Evolutionary conservation across 1,284 basidiomycete genomes (phyloP), one percentile per base, ranked within the genome.

Genomic region (Leccinum ponderosum): DNA sequence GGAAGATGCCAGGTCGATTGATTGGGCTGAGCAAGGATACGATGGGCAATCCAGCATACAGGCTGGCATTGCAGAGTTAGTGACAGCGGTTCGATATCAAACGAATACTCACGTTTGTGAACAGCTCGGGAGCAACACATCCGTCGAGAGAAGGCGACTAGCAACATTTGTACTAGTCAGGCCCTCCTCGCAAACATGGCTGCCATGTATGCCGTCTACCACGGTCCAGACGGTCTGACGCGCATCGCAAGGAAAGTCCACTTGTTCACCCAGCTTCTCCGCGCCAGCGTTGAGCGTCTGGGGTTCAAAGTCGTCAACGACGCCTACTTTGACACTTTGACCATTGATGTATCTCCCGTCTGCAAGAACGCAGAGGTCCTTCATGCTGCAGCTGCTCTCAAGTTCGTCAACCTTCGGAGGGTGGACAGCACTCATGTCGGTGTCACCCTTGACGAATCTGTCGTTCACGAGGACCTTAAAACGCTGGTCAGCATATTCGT

Each of bases 191-290:
- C 95, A 55, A 98, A 98, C 77, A 96, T 97, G 90, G 93, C 95
- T 14, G 93, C 95, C 47, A 97, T 97, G 95, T 97, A 96, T 73
- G 93, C 97, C 6, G 89, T 99, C 52, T 98, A 97, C 76, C 97
- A 99, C 73, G 97, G 97, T 20, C 94, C 97, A 1, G 83, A 83
- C 50, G 96, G 96, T 60, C 83, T 99, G 31, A 82, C 83, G 65
- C 86, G 87, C 58, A 98, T 98, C 66, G 96, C 95, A 33, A 82
- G 86, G 73, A 95, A 94, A 77, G 92, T 97, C 22, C 95, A 98
- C 76, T 84, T 87, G n/a, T 87, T 95, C 68, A 92, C 97, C 0
- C 87, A 89, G 61, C 82, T 95, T 59, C 85, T 98, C 67, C 89
- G 87, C 71, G 77, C 82, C 7, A 78, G 86, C 3, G 81, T 97